A percentile compares a stretch with the other conserved stretches of the same genome.
These are phyloP conservation scores for Mucor piriformis DNA, from an alignment of 371 early-diverging fungal genomes.

Conservation along the genomic window DNA sequence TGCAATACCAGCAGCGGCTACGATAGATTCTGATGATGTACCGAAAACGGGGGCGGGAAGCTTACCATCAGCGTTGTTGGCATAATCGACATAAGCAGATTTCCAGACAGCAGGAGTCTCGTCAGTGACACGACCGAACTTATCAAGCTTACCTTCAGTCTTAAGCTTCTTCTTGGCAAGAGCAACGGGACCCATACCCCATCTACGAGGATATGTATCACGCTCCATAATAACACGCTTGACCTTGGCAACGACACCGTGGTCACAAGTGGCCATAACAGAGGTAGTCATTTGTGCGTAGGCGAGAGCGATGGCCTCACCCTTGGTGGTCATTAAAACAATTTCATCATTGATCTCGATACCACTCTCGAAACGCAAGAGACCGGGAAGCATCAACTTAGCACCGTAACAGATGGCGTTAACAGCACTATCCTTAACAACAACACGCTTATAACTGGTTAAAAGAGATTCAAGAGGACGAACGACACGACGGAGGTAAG, in stretches of 20 bases:
- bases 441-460: slow-evolving; percentile 95
- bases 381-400: slow-evolving; percentile 97
- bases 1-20: slow-evolving; percentile 44
- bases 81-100: slow-evolving; percentile 74
- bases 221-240: slow-evolving; percentile 99
- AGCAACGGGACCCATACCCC: slow-evolving; percentile 97
- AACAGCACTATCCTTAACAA: slow-evolving; percentile 99
- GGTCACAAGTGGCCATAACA: slow-evolving; percentile 86
- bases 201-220: slow-evolving; percentile 97
- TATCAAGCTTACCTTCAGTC: slow-evolving; percentile 96
- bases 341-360: slow-evolving; percentile 96
- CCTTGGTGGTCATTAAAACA: slow-evolving; percentile 99
- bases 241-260: slow-evolving; percentile 98
- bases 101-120: slow-evolving; percentile 83
- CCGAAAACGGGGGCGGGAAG: slow-evolving; percentile 37
- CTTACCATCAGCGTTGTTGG: slow-evolving; percentile 52
- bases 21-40: slow-evolving; percentile 31
- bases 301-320: slow-evolving; percentile 99
- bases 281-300: slow-evolving; percentile 94
- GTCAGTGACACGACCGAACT: slow-evolving; percentile 89
- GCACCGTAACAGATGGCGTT: slow-evolving; percentile 99
- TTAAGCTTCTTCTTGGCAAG: slow-evolving; percentile 96
- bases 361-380: slow-evolving; percentile 89
- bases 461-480: slow-evolving; percentile 97
- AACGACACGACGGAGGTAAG: slow-evolving; percentile 89